Base-by-base conservation (phyloP, 495 filamentous ascomycete genomes). In the Talaromyces borbonicus region DNA sequence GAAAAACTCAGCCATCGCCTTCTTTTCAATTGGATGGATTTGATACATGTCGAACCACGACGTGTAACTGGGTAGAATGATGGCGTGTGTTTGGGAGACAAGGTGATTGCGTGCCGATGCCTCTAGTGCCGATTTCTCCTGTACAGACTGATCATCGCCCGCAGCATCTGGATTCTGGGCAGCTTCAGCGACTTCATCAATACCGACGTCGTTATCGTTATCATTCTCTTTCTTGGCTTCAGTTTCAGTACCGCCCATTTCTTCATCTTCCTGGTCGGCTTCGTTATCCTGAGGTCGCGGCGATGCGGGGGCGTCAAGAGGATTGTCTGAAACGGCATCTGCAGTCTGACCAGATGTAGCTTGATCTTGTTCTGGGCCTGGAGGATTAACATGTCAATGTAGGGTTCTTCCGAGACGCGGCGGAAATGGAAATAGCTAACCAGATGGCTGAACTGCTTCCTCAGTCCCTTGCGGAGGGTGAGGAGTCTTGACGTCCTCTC, bases 31-130 rank as follows among this genome's bases (percentile, higher is more conserved):
- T 31, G 74, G 73, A 60, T 95, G 81, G 52, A 97, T 81, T 19
- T 75, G 73, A 61, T 90, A 85, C 90, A 96, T 95, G 63, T 98
- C 93, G 59, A 98, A 98, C 92, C 92, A 98, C 20, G 83, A 84
- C 51, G 87, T 90, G 58, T 97, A 98, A 57, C 87, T 95, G 12
- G 92, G 92, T 4, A 98, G 79, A 47, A 98, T 88, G 52, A 97
- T 95, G 33, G 87, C 75, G 59, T 95, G 88, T 45, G 87, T 92
- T 64, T 97, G 92, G 15, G 84, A 80, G 43, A 93, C 83, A 20
- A 98, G 80, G 57, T 96, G 92, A 52, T 87, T 80, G 31, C 90
- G 84, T 35, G 92, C 92, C 4, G 86, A 80, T 30, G 81, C 75
- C 66, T 95, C 90, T 46, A 90, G 66, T 4, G 78, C 79, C n/a